Conservation (phyloP, 2,329 filamentous ascomycete species). For the Colletotrichum godetiae region DNA sequence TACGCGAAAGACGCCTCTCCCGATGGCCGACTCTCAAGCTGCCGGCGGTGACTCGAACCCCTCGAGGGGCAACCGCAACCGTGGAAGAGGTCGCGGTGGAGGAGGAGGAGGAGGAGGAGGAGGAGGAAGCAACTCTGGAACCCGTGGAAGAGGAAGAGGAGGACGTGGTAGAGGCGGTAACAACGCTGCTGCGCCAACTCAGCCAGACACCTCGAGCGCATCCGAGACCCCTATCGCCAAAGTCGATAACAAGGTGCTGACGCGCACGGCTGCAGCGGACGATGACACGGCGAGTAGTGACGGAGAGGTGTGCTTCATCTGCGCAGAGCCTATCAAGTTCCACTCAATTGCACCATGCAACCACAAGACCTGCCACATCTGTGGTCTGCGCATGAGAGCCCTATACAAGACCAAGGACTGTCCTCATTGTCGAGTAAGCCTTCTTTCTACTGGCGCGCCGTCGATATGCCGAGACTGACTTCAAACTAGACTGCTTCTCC, state of each 20-base stretch:
- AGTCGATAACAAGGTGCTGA: conserved; percentile 35
- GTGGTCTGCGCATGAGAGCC: conserved; percentile 88
- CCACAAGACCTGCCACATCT: conserved; percentile 97
- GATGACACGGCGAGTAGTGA: conserved; percentile 63
- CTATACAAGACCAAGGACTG: conserved; percentile 97
- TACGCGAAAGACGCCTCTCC: neutral
- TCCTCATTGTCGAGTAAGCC: conserved; percentile 87
- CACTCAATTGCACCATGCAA: conserved; percentile 93
- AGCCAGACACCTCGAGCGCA: conserved; percentile 1
- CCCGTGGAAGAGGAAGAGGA: conserved; percentile 29
- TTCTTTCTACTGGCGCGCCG: neutral
- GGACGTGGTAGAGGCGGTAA: conserved; percentile 37
- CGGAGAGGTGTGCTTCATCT: conserved; percentile 97
- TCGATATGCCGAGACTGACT: conserved; percentile 37
- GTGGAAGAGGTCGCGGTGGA: conserved; percentile 37
- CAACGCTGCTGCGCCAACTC: conserved; percentile 18
- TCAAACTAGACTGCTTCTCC: conserved; percentile 70
- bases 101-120: conserved; percentile 49
- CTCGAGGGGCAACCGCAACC: conserved; percentile 32
- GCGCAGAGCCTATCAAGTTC: conserved; percentile 89
- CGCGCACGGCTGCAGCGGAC: conserved; percentile 40
- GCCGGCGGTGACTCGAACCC: conserved; percentile 20
- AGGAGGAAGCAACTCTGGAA: conserved; percentile 1
- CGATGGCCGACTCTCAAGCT: conserved; percentile 27
- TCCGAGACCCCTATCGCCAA: neutral